Conservation (phyloP, 148 eudicot species). For the Gaultheria prostrata region DNA sequence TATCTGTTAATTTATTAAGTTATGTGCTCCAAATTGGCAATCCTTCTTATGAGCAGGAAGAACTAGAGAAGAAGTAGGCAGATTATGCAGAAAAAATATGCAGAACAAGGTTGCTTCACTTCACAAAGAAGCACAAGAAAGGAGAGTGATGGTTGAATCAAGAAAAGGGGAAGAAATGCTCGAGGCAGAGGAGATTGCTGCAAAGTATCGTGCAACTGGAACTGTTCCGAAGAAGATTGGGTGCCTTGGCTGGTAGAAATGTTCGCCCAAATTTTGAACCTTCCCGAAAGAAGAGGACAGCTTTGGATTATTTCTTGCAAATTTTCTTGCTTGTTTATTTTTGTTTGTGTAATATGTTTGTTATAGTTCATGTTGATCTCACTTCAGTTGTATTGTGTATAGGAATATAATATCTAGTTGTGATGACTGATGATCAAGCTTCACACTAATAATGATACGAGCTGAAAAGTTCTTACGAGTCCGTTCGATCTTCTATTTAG, state of each 20-base stretch:
- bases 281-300: not conserved
- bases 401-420: not conserved
- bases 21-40: not conserved
- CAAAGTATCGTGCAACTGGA: slow-evolving; percentile 43
- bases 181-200: slow-evolving; percentile 51
- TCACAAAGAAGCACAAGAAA: slow-evolving; percentile 66
- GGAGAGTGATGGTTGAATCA: slow-evolving; percentile 61
- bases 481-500: not conserved
- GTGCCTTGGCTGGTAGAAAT: slow-evolving; percentile 29
- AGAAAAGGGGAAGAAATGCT: slow-evolving; percentile 50
- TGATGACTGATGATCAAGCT: not conserved
- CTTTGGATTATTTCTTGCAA: not conserved
- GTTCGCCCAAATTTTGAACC: not conserved
- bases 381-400: not conserved
- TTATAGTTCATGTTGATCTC: not conserved
- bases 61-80: slow-evolving; percentile 70
- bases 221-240: slow-evolving; percentile 40
- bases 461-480: not conserved
- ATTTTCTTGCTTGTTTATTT: not conserved
- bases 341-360: not conserved
- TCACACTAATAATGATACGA: not conserved
- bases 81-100: slow-evolving; percentile 61
- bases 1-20: not conserved
- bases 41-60: slow-evolving; percentile 45
- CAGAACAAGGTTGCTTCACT: slow-evolving; percentile 54